Conservation (phyloP, 768 basidiomycete species). For the Polyporus arcularius region DNA sequence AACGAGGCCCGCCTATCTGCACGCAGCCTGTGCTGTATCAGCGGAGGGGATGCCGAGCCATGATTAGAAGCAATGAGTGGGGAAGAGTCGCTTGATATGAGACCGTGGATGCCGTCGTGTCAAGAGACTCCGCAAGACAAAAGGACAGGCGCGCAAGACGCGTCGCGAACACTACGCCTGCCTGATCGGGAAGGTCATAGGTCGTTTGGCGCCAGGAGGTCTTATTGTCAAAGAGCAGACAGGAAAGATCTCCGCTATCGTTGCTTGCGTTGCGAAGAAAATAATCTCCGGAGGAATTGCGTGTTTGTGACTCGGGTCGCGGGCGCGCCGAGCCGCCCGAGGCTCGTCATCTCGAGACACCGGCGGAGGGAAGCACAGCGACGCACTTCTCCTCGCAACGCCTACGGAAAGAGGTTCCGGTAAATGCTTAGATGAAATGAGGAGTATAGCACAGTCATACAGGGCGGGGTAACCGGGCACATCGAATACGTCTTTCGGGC, state of each 20-base stretch:
- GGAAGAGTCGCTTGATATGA: background rate
- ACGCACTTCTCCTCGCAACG: too few species aligned
- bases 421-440: too few species aligned
- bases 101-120: conserved; percentile 5
- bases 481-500: too few species aligned
- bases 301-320: too few species aligned
- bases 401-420: too few species aligned
- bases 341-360: too few species aligned
- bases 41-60: background rate
- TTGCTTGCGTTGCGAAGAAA: background rate
- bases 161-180: conserved; percentile 14
- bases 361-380: too few species aligned
- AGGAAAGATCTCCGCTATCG: background rate
- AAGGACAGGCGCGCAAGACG: conserved; percentile 10
- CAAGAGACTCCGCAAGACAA: conserved; percentile 15
- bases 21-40: background rate
- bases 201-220: background rate
- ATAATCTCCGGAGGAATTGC: too few species aligned
- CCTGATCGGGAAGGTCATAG: conserved; percentile 6
- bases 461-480: too few species aligned
- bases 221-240: conserved; percentile 12
- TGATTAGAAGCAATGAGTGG: background rate
- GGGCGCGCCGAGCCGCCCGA: too few species aligned
- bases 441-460: too few species aligned
- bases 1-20: background rate